These are phyloP conservation scores for Ceratocystis papillata DNA, from an alignment of 2,329 filamentous ascomycete genomes.

Conservation along the genomic window DNA sequence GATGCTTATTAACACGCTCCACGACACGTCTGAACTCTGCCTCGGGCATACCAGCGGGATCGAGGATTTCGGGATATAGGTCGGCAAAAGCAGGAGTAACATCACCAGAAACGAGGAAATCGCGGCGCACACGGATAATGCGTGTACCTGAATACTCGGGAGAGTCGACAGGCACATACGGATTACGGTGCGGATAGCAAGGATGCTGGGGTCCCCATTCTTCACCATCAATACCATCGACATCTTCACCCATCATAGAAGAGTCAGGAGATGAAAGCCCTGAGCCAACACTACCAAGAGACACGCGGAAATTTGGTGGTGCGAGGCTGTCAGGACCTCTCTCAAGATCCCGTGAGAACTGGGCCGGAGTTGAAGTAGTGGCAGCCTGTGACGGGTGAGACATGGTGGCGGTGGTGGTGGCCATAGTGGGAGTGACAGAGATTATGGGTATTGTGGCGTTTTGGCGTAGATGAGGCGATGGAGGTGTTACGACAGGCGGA, in stretches of 20 bases:
- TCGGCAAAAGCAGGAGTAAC: slow-evolving; percentile 89
- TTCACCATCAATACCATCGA: slow-evolving; percentile 57
- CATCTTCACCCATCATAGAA: slow-evolving; percentile 53
- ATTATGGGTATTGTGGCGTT: slow-evolving; percentile 44
- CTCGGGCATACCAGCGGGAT: slow-evolving; percentile 70
- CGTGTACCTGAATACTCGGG: slow-evolving; percentile 66
- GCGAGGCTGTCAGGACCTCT: slow-evolving; percentile 39
- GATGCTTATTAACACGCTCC: slow-evolving; percentile 66
- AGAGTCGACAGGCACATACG: slow-evolving; percentile 72
- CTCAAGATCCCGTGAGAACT: slow-evolving; percentile 45
- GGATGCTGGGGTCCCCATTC: slow-evolving; percentile 91
- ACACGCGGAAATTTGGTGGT: slow-evolving; percentile 34
- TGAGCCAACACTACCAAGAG: slow-evolving; percentile 41
- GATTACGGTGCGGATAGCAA: slow-evolving; percentile 87
- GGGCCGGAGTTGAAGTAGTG: slow-evolving; percentile 26
- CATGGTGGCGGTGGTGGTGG: slow-evolving; percentile 30
- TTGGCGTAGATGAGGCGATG: slow-evolving; percentile 30
- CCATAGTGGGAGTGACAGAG: slow-evolving; percentile 34
- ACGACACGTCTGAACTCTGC: slow-evolving; percentile 76
- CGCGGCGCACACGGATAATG: slow-evolving; percentile 80
- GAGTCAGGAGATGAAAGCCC: slow-evolving; percentile 46
- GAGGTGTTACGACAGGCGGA: slow-evolving; percentile 19
- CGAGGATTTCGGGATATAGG: slow-evolving; percentile 88
- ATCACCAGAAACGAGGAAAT: slow-evolving; percentile 86
- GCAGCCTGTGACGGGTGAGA: slow-evolving; percentile 24